Evolutionary conservation across 176 grass and related monocot species (phyloP), one percentile per base, ranked within the genome.

Genomic region (Hyparrhenia diplandra): DNA sequence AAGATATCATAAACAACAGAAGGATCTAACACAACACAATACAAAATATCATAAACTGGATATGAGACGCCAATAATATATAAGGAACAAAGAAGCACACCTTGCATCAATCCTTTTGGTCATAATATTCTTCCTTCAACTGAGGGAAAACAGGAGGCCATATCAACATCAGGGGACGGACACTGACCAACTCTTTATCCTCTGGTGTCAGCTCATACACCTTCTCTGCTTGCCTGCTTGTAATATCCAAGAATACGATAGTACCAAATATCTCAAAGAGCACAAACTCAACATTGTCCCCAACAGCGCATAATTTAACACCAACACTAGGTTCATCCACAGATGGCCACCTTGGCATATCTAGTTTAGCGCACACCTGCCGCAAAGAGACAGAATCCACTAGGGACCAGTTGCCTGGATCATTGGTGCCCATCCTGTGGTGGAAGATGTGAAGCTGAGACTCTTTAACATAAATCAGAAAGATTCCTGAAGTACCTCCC

Each of bases 81-180:
- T 16, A 78, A 20, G 40, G 27, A 46, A 47, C 18, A 39, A 45
- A 46, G 28, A n/a, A 60, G n/a, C 76, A 49, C 23, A 79, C 76
- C 76, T 64, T 21, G 17, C 28, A 79, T 66, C 8, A 35, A 11
- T 51, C 40, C 23, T 5, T 65, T 23, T 49, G 40, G 13, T 47
- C 60, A 34, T 31, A 14, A 23, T n/a, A n/a, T 46, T 16, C 27
- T 8, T 78, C 60, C 6, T 34, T 51, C 20, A 49, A 12, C 41
- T 13, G 11, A 24, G 76, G 76, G 42, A 79, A 79, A 42, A 66
- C 41, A 66, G 76, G 76, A 35, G 61, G 76, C 76, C 76, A 79
- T 49, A 49, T 66, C 41, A 32, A 46, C 61, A 79, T 66, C 41
- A 79, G 47, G 0, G 76, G 61, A 14, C 60, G 18, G 28, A 66